These are phyloP conservation scores for Hymenochaete sp. DNA, from an alignment of 1,284 basidiomycete species.

Conservation along the genomic window DNA sequence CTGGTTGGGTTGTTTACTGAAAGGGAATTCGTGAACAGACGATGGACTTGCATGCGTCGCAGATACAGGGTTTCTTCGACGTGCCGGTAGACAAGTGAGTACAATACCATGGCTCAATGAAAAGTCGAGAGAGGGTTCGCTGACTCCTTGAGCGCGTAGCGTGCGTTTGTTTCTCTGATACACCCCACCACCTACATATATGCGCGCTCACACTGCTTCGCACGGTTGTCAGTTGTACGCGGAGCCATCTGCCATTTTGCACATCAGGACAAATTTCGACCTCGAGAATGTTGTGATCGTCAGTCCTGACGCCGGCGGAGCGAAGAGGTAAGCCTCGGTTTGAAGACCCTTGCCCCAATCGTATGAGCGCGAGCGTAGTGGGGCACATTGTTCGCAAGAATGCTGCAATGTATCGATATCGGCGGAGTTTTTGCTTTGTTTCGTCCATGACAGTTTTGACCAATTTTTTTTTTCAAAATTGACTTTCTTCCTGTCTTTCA, in stretches of 20 bases:
- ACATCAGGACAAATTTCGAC: slow-evolving; percentile 89
- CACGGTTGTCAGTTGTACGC: slow-evolving; percentile 67
- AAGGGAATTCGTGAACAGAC: slow-evolving; percentile 46
- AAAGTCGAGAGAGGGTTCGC: not conserved
- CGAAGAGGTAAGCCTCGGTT: slow-evolving; percentile 68
- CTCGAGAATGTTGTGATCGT: slow-evolving; percentile 90
- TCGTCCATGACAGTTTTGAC: too few relatives aligned
- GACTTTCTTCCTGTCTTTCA: too few relatives aligned
- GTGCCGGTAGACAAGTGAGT: slow-evolving; percentile 99
- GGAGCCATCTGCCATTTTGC: slow-evolving; percentile 93
- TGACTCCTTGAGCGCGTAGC: slow-evolving; percentile 25
- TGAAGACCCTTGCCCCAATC: not conserved
- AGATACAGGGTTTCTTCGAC: slow-evolving; percentile 99
- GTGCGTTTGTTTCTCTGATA: slow-evolving; percentile 36
- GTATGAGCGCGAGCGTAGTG: not conserved
- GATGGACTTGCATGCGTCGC: slow-evolving; percentile 97
- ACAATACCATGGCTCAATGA: slow-evolving; percentile 1
- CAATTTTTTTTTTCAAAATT: too few relatives aligned
- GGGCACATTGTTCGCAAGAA: too few relatives aligned
- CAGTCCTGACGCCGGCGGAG: slow-evolving; percentile 97
- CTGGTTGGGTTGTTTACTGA: slow-evolving; percentile 1
- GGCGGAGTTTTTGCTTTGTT: too few relatives aligned
- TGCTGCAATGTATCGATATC: too few relatives aligned
- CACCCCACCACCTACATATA: slow-evolving; percentile 21
- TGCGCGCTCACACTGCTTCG: slow-evolving; percentile 19